Percentiles rank a stretch among this genome's conserved stretches.
Conservation (phyloP, 2,329 filamentous ascomycete genomes). For the Pseudopyricularia cyperi region DNA sequence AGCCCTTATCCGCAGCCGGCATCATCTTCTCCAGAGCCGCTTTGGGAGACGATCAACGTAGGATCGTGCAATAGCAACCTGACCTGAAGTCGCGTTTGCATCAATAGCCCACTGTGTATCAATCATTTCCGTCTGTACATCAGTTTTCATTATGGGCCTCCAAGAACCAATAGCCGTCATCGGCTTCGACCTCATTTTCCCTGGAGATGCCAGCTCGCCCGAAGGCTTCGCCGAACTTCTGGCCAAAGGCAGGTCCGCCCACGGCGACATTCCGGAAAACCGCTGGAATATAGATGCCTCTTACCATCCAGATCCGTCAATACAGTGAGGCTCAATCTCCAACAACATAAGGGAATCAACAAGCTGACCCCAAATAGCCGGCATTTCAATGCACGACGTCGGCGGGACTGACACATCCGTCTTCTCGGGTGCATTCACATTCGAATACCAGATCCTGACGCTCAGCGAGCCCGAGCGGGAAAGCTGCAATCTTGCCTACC, state of each 20-base stretch:
- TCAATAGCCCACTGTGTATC: no score
- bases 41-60: no score
- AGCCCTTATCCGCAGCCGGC: no score
- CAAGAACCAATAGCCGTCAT: constrained; percentile 14
- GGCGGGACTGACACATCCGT: constrained; percentile 16
- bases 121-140: no score
- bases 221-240: constrained; percentile 14
- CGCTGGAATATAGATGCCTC: constrained; percentile 17
- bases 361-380: constrained; percentile 8
- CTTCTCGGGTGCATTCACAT: constrained; percentile 17
- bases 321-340: constrained; percentile 1
- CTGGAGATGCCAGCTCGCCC: constrained; percentile 12
- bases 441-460: constrained; percentile 10
- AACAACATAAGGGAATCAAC: background rate
- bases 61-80: no score
- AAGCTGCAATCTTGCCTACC: constrained; percentile 10
- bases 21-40: no score
- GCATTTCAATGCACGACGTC: constrained; percentile 12
- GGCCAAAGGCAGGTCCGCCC: constrained; percentile 13
- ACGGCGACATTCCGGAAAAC: constrained; percentile 12
- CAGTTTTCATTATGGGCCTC: no score
- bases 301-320: constrained; percentile 14
- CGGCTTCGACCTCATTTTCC: constrained; percentile 12
- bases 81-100: no score
- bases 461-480: constrained; percentile 11